Base-by-base conservation (phyloP, 169 alveolate species). In the Blepharisma undulans region DNA sequence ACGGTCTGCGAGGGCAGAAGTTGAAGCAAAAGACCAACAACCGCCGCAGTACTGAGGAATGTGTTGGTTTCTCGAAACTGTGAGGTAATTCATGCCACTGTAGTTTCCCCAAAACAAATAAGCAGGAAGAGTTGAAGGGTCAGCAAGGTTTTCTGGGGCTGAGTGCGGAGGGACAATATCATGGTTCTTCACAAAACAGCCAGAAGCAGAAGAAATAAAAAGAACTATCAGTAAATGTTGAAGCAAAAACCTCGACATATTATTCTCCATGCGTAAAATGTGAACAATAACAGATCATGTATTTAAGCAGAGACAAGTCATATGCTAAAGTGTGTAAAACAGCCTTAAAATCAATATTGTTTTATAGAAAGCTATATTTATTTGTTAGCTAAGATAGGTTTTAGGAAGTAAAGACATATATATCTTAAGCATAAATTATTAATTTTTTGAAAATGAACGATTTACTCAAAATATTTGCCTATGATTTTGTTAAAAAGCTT, bases 1-100 rank as follows among this genome's bases (percentile, higher is more conserved):
- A 74, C 98, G 79, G 78, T 95, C 98, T 27, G 96, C 90, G 6
- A 95, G 74, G 19, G 96, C 85, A 34, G 93, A 84, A 72, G 94
- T 87, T 18, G 96, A 80, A 4, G 96, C 97, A 36, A 88, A 92
- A 59, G 97, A 96, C 98, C 98, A 96, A 84, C 96, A 96, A 19
- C 96, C 94, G n/a, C 96, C 96, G 33, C 98, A 95, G 84, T 95
- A 92, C 74, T 92, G 92, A 48, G 97, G 98, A 71, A 93, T 88
- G 88, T 94, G 97, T 81, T 95, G 94, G 84, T 95, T 94, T 66
- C 92, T 88, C 25, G 86, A 71, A 79, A 92, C 87, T 30, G 97
- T 95, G 76, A 95, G 78, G 90, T 48, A 95, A 91, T 95, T 93
- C 32, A 85, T 88, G 25, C 95, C 95, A 88, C 92, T 87, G 30